Evolutionary conservation across 2,329 filamentous ascomycete species (phyloP), one percentile per base, ranked within the genome.

Genomic region (Xylaria digitata): DNA sequence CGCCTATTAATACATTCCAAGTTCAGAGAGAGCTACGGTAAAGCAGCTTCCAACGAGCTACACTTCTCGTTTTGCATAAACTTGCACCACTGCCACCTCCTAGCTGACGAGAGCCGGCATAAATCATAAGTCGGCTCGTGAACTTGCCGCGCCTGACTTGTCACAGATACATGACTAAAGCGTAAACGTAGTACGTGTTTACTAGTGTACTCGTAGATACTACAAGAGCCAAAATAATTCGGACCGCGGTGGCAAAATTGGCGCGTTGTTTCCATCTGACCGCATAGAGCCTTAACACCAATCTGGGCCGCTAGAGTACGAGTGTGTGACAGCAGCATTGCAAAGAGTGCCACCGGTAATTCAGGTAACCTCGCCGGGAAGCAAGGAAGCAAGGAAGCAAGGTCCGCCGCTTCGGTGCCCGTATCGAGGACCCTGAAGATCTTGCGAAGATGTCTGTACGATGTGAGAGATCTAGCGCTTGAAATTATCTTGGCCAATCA

Each of bases 371-470:
- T 57, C 55, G 55, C 46, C 59, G 67, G 66, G 64, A 68, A 52
- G 54, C 63, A 70, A 61, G 60, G 55, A 49, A 68, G 65, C 50
- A 50, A 48, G 46, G 50, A 32, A 68, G 65, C 37, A 54, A 67
- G 54, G 59, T 64, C 67, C 66, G 60, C 65, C 64, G 62, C 50
- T 21, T 66, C 19, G 45, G 37, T 40, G 37, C 37, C 37, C 37
- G 37, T 15, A 71, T 61, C 70, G 68, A 73, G 71, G 73, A 75
- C 73, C 74, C 72, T 75, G 72, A 75, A 72, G 73, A 75, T 75
- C 71, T 45, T 63, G 48, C 71, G 50, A 66, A 73, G 66, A 65
- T 70, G 71, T 66, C 32, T 67, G 70, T 71, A 67, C 70, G 67
- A 71, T 74, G 71, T 45, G 66, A 66, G 52, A 66, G 37, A 69